These are phyloP conservation scores for Rubus parviflorus DNA, from an alignment of 306 rosid species.

Conservation along the genomic window DNA sequence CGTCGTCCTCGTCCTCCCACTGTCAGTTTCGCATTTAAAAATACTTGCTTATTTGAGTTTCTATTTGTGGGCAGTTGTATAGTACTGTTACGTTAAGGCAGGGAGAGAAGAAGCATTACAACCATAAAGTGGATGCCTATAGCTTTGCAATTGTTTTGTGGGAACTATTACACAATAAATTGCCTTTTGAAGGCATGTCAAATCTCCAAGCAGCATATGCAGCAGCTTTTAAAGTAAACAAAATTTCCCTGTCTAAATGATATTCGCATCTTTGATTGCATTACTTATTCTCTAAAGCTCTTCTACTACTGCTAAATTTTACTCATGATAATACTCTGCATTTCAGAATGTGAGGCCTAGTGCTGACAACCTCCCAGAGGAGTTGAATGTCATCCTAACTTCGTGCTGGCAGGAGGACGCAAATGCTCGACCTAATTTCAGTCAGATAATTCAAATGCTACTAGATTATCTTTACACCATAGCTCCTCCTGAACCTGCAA, in stretches of 20 bases:
- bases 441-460: conserved; percentile 82
- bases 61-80: conserved; percentile 61
- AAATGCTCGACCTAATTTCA: conserved; percentile 79
- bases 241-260: background rate
- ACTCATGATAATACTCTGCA: conserved; percentile 24
- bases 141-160: conserved; percentile 93
- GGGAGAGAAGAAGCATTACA: conserved; percentile 97
- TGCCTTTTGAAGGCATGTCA: conserved; percentile 99
- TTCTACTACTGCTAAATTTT: conserved; percentile 4
- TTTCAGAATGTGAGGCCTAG: conserved; percentile 94
- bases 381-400: conserved; percentile 68
- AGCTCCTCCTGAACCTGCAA: conserved; percentile 58
- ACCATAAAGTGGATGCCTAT: conserved; percentile 93
- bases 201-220: conserved; percentile 98
- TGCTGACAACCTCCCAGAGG: conserved; percentile 77
- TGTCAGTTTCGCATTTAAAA: background rate
- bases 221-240: conserved; percentile 81
- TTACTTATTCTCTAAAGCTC: conserved; percentile 10
- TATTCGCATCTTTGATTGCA: conserved; percentile 8
- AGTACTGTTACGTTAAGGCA: conserved; percentile 94
- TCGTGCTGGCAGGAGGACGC: conserved; percentile 97
- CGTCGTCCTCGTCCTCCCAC: conserved; percentile 16
- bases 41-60: conserved; percentile 19
- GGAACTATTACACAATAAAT: conserved; percentile 91
- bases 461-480: conserved; percentile 73